phyloP scores from a whole-genome alignment of 2,329 filamentous ascomycete species.

The Pestalotiopsis sp. region DNA sequence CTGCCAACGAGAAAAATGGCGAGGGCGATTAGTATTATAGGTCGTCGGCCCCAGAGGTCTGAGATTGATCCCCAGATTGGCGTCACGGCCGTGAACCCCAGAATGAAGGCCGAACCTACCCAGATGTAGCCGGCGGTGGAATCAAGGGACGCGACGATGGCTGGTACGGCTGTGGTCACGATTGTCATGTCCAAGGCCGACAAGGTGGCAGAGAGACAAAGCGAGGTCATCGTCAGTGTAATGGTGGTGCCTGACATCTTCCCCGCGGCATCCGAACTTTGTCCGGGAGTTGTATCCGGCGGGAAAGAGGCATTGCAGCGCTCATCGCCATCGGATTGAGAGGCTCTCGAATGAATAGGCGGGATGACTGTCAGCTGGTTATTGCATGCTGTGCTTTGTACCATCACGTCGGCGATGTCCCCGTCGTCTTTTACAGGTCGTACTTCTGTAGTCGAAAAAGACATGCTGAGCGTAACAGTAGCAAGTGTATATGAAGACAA shows the following conservation, averaged over 20 bases:
- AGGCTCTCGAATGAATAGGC: not conserved
- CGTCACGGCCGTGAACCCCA: conserved; percentile 67
- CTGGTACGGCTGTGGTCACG: conserved; percentile 63
- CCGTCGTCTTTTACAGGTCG: not conserved
- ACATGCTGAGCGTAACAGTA: not conserved
- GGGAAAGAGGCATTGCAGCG: not conserved
- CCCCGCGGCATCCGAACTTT: not conserved
- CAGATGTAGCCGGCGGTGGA: conserved; percentile 72
- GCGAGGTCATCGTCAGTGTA: conserved; percentile 38
- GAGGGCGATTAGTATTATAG: conserved; percentile 49
- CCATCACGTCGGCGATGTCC: not conserved
- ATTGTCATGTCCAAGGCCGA: conserved; percentile 57
- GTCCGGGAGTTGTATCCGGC: not conserved
- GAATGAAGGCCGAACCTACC: conserved; percentile 75
- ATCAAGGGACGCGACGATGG: conserved; percentile 59
- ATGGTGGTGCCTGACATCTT: conserved; percentile 3
- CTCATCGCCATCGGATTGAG: not conserved
- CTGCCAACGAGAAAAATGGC: conserved; percentile 55
- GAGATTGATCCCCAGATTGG: conserved; percentile 71
- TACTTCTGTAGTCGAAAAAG: not conserved
- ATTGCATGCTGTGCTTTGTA: not conserved
- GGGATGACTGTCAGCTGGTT: not conserved
- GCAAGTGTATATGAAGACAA: not conserved
- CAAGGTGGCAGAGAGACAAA: conserved; percentile 45
- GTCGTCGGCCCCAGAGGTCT: conserved; percentile 62